Conservation (phyloP, 495 filamentous ascomycete species). For the Aspergillus steynii region DNA sequence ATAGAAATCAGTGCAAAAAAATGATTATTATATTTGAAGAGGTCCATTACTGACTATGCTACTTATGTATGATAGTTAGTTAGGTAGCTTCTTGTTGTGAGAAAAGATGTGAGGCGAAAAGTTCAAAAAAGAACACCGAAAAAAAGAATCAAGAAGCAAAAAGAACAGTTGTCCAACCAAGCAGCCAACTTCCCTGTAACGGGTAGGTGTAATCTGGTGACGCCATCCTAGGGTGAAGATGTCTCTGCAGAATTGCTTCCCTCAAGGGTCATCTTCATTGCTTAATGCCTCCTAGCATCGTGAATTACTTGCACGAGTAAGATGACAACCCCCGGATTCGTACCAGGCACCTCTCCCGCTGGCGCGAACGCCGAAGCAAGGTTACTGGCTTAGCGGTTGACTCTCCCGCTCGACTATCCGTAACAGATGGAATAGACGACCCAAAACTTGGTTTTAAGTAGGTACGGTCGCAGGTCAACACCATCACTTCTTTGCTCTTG, state of each 20-base stretch:
- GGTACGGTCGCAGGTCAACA: too few relatives aligned
- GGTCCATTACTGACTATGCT: too few relatives aligned
- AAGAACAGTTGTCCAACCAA: constrained; percentile 40
- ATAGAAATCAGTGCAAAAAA: too few relatives aligned
- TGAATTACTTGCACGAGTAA: constrained; percentile 62
- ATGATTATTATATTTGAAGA: too few relatives aligned
- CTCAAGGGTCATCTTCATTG: constrained; percentile 63
- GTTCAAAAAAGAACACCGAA: constrained; percentile 9
- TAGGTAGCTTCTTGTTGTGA: too few relatives aligned
- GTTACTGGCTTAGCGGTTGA: constrained; percentile 40
- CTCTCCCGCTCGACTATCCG: constrained; percentile 50
- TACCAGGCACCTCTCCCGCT: constrained; percentile 59
- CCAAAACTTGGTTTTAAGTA: too few relatives aligned
- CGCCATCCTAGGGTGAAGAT: constrained; percentile 62
- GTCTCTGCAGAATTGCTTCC: constrained; percentile 68
- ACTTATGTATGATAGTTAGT: too few relatives aligned
- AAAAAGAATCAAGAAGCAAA: constrained; percentile 25
- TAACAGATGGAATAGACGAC: constrained; percentile 39
- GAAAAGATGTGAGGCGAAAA: constrained; percentile 4
- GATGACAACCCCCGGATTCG: constrained; percentile 59
- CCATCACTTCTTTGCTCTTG: too few relatives aligned
- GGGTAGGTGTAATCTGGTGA: constrained; percentile 56
- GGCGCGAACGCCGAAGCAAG: constrained; percentile 42
- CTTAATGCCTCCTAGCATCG: constrained; percentile 59
- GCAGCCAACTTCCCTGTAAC: constrained; percentile 45